Evolutionary conservation across 2,329 filamentous ascomycete genomes (phyloP), one percentile per base, ranked within the genome.

Genomic region (Penicillium polonicum): DNA sequence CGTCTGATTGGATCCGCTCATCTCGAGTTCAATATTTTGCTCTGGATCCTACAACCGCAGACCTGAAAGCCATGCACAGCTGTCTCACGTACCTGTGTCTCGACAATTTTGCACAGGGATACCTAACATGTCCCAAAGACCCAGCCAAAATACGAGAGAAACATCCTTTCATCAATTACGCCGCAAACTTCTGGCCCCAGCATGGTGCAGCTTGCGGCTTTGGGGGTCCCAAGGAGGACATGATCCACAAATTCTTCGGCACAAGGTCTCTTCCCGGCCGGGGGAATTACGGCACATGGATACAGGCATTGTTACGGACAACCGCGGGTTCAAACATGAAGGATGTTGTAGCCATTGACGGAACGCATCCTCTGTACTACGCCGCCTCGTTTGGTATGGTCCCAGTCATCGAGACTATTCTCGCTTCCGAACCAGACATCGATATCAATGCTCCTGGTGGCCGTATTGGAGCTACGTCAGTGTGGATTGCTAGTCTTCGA

Each of bases 341-440:
- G 3, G 31, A 45, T 27, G 7, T 25, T 1, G 39, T 41, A 12
- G 48, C 39, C 23, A 62, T 66, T 25, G 55, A 63, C 21, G 50
- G 21, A 5, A 65, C 64, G 1, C 57, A 66, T 13, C 64, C 64
- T 3, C 48, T 66, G 5, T 66, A 66, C 46, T 66, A 65, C 29
- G 64, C 64, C 2, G 58, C 59, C 19, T 66, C 64, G 1, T 66
- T 63, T 48, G 64, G 64, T 0, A 62, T 66, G 62, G 21, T 46
- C 15, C 52, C 57, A 29, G 62, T 66, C 9, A 53, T 66, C 27
- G 48, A 60, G 23, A 52, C 56, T 25, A 59, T 66, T 31, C 52
- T 65, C 6, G 50, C 36, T 10, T 58, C 61, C 10, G 61, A 65
- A 27, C 52, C 59, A 6, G 43, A 56, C 29, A 21, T 66, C n/a